Percentiles rank a stretch among this genome's conserved stretches.
Conservation (phyloP, 805 yeast genomes). For the Teunomyces funiuensis region DNA sequence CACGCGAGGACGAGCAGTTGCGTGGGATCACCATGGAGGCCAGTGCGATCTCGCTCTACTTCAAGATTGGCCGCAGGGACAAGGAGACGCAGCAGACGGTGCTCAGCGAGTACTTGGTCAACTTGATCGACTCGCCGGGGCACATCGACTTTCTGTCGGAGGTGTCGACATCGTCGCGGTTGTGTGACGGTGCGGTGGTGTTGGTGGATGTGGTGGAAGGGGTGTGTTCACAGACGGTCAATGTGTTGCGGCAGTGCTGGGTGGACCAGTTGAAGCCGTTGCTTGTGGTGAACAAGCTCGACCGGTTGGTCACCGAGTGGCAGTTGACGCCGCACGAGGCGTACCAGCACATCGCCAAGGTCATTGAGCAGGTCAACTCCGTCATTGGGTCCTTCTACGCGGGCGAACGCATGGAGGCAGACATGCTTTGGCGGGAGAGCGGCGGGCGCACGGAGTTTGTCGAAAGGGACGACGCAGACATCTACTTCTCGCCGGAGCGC, state of each 20-base stretch:
- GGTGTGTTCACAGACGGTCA: slow-evolving; percentile 95
- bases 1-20: slow-evolving; percentile 92
- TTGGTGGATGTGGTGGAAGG: slow-evolving; percentile 97
- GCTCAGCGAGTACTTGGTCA: slow-evolving; percentile 78
- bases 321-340: slow-evolving; percentile 84
- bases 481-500: slow-evolving; percentile 83
- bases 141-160: slow-evolving; percentile 96
- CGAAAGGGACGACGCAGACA: slow-evolving; percentile 75
- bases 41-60: slow-evolving; percentile 90
- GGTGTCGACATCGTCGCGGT: slow-evolving; percentile 91
- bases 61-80: slow-evolving; percentile 55
- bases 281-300: slow-evolving; percentile 87
- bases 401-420: slow-evolving; percentile 91
- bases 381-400: slow-evolving; percentile 91
- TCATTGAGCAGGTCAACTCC: slow-evolving; percentile 91
- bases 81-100: slow-evolving; percentile 25
- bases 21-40: slow-evolving; percentile 98
- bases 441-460: slow-evolving; percentile 57
- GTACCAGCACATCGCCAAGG: slow-evolving; percentile 69
- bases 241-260: slow-evolving; percentile 95
- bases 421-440: slow-evolving; percentile 69
- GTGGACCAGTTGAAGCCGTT: slow-evolving; percentile 85
- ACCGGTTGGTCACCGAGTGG: slow-evolving; percentile 78
- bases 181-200: slow-evolving; percentile 96
- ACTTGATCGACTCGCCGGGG: slow-evolving; percentile 98